A percentile compares a stretch with the other conserved stretches of the same genome.
These are phyloP conservation scores for Cutaneotrichosporon curvatum DNA, from an alignment of 1,284 basidiomycete species.

Conservation along the genomic window DNA sequence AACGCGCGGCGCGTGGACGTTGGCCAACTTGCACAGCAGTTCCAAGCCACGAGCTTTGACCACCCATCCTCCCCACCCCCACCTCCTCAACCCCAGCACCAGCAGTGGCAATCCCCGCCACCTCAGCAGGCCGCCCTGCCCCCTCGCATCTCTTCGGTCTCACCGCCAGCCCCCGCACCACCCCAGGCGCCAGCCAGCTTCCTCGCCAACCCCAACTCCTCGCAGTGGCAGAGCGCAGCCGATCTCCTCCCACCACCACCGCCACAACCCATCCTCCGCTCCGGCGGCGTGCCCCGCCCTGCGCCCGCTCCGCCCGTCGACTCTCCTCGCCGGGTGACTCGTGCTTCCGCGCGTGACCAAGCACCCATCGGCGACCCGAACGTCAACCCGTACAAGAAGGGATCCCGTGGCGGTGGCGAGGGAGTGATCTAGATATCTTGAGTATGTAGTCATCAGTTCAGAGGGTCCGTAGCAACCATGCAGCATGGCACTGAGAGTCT, in stretches of 20 bases:
- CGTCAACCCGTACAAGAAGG: constrained; percentile 38
- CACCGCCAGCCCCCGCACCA: constrained; percentile 15
- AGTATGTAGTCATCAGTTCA: too few relatives aligned
- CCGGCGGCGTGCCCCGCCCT: constrained; percentile 30
- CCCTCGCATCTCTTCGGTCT: constrained; percentile 10
- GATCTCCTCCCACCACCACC: constrained; percentile 45
- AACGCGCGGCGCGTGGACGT: constrained; percentile 58
- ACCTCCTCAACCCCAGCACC: neutral
- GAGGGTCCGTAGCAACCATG: too few relatives aligned
- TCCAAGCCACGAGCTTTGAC: constrained; percentile 17
- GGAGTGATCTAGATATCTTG: constrained; percentile 29
- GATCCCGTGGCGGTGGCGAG: constrained; percentile 30
- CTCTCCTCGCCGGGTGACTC: constrained; percentile 34
- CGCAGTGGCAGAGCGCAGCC: constrained; percentile 36
- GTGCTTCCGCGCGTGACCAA: constrained; percentile 22
- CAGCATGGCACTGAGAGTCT: too few relatives aligned
- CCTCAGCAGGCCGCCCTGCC: too few relatives aligned
- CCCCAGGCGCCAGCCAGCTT: constrained; percentile 16
- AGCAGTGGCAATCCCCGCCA: too few relatives aligned
- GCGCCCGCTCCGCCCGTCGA: constrained; percentile 24
- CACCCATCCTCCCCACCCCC: constrained; percentile 6
- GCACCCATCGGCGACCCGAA: constrained; percentile 35
- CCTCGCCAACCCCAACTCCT: constrained; percentile 34
- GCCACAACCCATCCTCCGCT: constrained; percentile 35
- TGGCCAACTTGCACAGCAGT: constrained; percentile 32